Base-by-base conservation (phyloP, 192 early-diverging fungal species). In the Backusella sp. region DNA sequence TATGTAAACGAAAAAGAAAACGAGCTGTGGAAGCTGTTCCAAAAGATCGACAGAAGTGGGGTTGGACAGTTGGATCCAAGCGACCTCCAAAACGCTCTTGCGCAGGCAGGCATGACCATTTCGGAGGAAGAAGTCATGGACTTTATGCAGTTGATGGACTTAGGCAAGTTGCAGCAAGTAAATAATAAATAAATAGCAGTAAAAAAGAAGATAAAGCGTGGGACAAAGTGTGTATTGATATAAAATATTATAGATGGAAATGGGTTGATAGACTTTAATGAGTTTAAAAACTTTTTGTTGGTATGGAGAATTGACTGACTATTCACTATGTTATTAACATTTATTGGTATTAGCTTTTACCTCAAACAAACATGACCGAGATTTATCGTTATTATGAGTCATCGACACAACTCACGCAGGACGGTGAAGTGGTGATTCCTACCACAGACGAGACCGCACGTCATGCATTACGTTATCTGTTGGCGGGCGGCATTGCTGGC, bases 401-500 rank as follows among this genome's bases (percentile, higher is more conserved):
- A 19, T 76, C 90, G 6, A 88, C 86, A 11, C 88, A 91, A 69
- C 81, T 92, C 15, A 89, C 86, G 34, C 84, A 89, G 23, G 91
- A 92, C 79, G 88, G 88, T 42, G 92, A 94, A 77, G 87, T 86
- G 1, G 77, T 90, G 11, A 90, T 87, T 71, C 87, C 89, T 1
- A 84, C 84, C 19, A 86, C 84, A 1, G 82, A 88, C 39, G 82
- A 79, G 53, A 68, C 74, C 1, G 67, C 78, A 6, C 73, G 68
- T 21, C 85, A 86, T 66, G 84, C 87, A 28, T 78, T 87, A 34
- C 87, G 84, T 76, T 92, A 91, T 73, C 88, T 94, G 26, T 32
- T 90, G 1, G 89, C 90, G 4, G 93, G 93, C 30, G 93, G 90
- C 14, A 80, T 93, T 23, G 88, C 92, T 37, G 93, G 93, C 39